phyloP scores from a whole-genome alignment of 2,329 filamentous ascomycete species.

The Talaromyces sp. region DNA sequence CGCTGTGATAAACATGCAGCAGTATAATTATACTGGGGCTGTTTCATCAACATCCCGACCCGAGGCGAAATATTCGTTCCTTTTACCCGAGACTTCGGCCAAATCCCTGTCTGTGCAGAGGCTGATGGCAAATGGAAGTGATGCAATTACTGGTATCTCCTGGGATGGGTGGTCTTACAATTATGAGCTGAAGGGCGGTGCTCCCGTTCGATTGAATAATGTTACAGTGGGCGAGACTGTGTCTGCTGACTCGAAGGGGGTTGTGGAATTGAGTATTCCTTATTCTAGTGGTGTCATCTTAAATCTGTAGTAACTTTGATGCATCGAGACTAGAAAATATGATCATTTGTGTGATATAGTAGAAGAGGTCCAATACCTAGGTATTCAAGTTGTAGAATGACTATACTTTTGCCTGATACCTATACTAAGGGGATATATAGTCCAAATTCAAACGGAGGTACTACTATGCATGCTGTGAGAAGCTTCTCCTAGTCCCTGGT shows the following conservation, averaged over 20 bases:
- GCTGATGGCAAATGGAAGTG: conserved; percentile 63
- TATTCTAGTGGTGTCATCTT: conserved; percentile 31
- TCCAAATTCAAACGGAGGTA: too few relatives aligned
- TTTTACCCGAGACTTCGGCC: conserved; percentile 22
- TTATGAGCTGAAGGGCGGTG: conserved; percentile 58
- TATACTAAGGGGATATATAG: too few relatives aligned
- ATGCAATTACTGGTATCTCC: conserved; percentile 64
- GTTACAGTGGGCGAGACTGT: conserved; percentile 56
- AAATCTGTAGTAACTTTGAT: conserved; percentile 1
- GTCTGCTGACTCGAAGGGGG: conserved; percentile 37
- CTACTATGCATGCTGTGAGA: too few relatives aligned
- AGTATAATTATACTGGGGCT: conserved; percentile 61
- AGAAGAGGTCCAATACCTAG: too few relatives aligned
- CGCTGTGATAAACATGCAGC: conserved; percentile 60
- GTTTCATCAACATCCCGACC: conserved; percentile 38
- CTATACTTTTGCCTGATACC: too few relatives aligned
- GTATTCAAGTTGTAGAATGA: too few relatives aligned
- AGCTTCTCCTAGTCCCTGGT: too few relatives aligned
- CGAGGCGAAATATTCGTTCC: conserved; percentile 28
- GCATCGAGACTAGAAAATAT: neutral
- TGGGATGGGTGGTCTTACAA: conserved; percentile 67
- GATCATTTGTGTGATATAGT: neutral
- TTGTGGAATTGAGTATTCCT: conserved; percentile 27
- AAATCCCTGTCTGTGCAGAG: conserved; percentile 48
- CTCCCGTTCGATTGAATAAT: conserved; percentile 58